These are phyloP conservation scores for Blastosporella zonata DNA, from an alignment of 1,284 basidiomycete species.

Conservation along the genomic window DNA sequence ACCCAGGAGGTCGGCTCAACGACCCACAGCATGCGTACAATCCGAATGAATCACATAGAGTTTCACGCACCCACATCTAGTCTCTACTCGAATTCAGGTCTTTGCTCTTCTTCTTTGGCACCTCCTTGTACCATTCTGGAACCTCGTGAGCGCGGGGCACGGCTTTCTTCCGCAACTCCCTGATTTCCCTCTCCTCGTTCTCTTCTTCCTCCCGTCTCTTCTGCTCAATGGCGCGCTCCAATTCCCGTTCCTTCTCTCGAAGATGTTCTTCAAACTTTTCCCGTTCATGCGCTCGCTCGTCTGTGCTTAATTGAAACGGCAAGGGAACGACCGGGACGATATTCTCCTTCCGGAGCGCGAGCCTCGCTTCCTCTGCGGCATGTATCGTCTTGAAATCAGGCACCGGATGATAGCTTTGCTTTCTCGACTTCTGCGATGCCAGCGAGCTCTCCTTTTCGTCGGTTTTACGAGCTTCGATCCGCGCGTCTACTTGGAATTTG, in stretches of 20 bases:
- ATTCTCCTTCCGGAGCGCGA: conserved; percentile 42
- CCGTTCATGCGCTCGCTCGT: conserved; percentile 54
- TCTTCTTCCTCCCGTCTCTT: conserved; percentile 39
- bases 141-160: conserved; percentile 69
- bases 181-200: conserved; percentile 52
- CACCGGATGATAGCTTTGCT: conserved; percentile 16
- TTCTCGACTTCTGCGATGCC: conserved; percentile 8
- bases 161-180: conserved; percentile 55
- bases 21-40: background rate
- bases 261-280: conserved; percentile 59
- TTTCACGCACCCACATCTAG: conserved; percentile 9
- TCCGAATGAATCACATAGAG: background rate
- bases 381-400: conserved; percentile 56
- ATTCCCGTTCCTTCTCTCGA: conserved; percentile 52
- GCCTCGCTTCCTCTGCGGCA: conserved; percentile 42
- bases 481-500: conserved; percentile 45
- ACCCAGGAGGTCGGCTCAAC: conserved; percentile 5
- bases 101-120: conserved; percentile 45
- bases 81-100: conserved; percentile 20
- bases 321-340: conserved; percentile 37
- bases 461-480: conserved; percentile 33
- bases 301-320: conserved; percentile 49
- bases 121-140: conserved; percentile 70
- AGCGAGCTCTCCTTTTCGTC: conserved; percentile 17
- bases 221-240: conserved; percentile 40